These are phyloP conservation scores for Rhizoclosmatium sp. DNA, from an alignment of 192 early-diverging fungal genomes.

Conservation along the genomic window DNA sequence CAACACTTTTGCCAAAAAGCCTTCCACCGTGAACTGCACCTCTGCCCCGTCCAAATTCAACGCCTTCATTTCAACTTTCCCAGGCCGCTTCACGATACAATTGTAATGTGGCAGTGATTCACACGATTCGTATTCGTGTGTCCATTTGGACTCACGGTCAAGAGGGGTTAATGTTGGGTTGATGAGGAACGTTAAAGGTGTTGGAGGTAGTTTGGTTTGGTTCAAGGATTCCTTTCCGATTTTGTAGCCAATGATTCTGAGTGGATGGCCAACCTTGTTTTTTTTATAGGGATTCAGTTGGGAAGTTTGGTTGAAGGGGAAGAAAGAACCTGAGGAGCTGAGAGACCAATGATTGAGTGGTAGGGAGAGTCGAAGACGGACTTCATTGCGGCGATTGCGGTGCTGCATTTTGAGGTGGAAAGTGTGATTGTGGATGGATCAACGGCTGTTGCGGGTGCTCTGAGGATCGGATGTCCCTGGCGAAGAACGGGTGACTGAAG, in stretches of 20 bases:
- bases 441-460: neutral
- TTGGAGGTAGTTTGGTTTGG: slow-evolving; percentile 18
- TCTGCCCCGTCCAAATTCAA: slow-evolving; percentile 50
- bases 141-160: slow-evolving; percentile 36
- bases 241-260: slow-evolving; percentile 55
- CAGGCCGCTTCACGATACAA: slow-evolving; percentile 47
- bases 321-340: slow-evolving; percentile 48
- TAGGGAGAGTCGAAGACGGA: slow-evolving; percentile 48
- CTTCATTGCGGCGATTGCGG: slow-evolving; percentile 37
- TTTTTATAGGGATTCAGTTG: neutral
- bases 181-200: slow-evolving; percentile 54
- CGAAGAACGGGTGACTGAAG: slow-evolving; percentile 20
- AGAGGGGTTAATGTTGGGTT: slow-evolving; percentile 49
- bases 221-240: slow-evolving; percentile 28
- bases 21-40: slow-evolving; percentile 32
- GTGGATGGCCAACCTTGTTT: slow-evolving; percentile 45
- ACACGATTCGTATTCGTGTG: slow-evolving; percentile 56
- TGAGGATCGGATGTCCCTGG: slow-evolving; percentile 35
- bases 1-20: slow-evolving; percentile 50
- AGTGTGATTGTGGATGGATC: neutral
- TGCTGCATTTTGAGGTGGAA: neutral
- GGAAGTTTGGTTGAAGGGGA: neutral
- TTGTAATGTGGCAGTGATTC: slow-evolving; percentile 58
- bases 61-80: slow-evolving; percentile 32
- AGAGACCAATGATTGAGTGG: slow-evolving; percentile 50